Evolutionary conservation across 495 filamentous ascomycete species (phyloP).

Genomic region (Penicillium lividum): DNA sequence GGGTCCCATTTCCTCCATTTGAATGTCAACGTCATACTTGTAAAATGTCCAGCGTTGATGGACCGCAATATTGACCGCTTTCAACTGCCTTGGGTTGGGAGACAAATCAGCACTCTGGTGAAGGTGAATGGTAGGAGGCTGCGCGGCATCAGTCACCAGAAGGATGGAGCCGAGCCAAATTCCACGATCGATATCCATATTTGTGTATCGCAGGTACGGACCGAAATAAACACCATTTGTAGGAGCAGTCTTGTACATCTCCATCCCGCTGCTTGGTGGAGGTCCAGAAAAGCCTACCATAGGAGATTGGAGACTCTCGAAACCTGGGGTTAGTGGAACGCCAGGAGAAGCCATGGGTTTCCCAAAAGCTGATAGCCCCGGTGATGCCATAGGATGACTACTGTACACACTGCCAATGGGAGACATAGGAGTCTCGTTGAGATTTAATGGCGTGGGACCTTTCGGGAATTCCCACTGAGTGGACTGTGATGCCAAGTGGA

Average conservation of each 20-base stretch:
- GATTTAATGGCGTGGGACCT: constrained; percentile 78
- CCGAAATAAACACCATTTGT: constrained; percentile 99
- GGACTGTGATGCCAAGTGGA: constrained; percentile 91
- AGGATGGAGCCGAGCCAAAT: constrained; percentile 83
- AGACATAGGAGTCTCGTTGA: constrained; percentile 76
- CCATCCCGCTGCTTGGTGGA: constrained; percentile 82
- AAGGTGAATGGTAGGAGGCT: constrained; percentile 95
- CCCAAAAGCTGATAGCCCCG: constrained; percentile 64
- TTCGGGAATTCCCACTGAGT: constrained; percentile 99
- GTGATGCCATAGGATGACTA: constrained; percentile 70
- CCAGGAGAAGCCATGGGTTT: constrained; percentile 79
- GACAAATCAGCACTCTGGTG: constrained; percentile 89
- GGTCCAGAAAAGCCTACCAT: constrained; percentile 79
- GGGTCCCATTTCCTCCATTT: constrained; percentile 79
- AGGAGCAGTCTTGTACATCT: constrained; percentile 87
- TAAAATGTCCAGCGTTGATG: constrained; percentile 96
- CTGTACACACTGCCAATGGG: constrained; percentile 78
- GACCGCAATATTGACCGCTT: constrained; percentile 77
- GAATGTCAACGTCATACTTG: constrained; percentile 88
- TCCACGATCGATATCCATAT: constrained; percentile 93
- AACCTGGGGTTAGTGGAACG: constrained; percentile 70
- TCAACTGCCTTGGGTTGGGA: constrained; percentile 88
- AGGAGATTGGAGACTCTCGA: constrained; percentile 72
- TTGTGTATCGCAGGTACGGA: constrained; percentile 91
- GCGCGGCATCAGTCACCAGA: constrained; percentile 86